phyloP scores from a whole-genome alignment of 306 rosid genomes.

The Cicer judaicum region DNA sequence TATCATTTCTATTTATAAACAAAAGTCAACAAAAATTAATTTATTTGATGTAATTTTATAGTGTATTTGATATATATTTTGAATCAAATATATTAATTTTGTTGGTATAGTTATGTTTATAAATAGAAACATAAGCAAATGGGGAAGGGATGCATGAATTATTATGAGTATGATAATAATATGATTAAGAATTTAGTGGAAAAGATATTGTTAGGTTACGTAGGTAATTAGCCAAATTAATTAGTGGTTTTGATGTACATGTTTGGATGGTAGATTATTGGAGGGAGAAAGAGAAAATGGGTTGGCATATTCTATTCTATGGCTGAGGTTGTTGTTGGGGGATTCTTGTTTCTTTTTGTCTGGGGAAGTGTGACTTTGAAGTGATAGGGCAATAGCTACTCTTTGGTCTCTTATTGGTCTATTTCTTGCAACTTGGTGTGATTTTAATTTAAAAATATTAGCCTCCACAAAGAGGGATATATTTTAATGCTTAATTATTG shows the following conservation, averaged over 20 bases:
- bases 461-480: conserved; percentile 19
- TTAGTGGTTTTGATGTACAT: conserved; percentile 52
- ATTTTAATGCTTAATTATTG: neutral
- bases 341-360: conserved; percentile 55
- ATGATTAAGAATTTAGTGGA: neutral
- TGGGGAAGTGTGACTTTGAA: conserved; percentile 48
- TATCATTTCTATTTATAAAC: too few relatives aligned
- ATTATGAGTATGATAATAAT: neutral
- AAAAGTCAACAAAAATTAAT: too few relatives aligned
- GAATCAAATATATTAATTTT: too few relatives aligned
- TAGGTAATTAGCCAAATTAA: conserved; percentile 56
- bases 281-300: conserved; percentile 41
- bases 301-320: conserved; percentile 49
- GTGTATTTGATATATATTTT: too few relatives aligned
- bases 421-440: conserved; percentile 36
- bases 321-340: conserved; percentile 33
- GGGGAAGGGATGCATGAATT: neutral
- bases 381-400: conserved; percentile 57
- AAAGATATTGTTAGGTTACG: conserved; percentile 42
- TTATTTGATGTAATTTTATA: too few relatives aligned
- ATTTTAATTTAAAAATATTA: conserved; percentile 21
- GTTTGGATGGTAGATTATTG: conserved; percentile 27
- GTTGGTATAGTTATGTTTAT: too few relatives aligned
- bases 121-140: neutral
- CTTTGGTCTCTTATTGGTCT: conserved; percentile 39